These are phyloP conservation scores for Euphorbia pulcherrima DNA, from an alignment of 345 rosid genomes.

Conservation along the genomic window DNA sequence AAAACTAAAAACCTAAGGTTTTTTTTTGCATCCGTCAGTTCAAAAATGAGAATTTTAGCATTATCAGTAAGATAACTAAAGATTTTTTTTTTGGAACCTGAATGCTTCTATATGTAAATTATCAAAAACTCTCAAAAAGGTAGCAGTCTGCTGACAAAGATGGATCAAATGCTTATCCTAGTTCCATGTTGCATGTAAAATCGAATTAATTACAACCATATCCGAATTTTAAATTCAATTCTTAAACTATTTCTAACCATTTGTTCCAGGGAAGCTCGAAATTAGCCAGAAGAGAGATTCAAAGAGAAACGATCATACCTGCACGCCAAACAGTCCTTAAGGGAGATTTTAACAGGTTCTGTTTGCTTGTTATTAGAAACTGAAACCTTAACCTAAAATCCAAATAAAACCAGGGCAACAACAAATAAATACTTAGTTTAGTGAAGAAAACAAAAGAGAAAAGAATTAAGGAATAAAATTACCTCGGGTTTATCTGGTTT, in stretches of 20 bases:
- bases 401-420: not conserved
- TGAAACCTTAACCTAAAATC: constrained; percentile 43
- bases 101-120: not conserved
- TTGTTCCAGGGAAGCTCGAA: not conserved
- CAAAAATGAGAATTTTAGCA: not conserved
- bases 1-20: not conserved
- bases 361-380: constrained; percentile 35
- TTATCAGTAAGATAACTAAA: not conserved
- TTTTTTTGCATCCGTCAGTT: not conserved
- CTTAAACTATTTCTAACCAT: not conserved
- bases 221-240: not conserved
- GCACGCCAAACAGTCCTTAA: constrained; percentile 97
- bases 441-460: not conserved
- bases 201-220: not conserved
- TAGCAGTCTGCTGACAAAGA: not conserved
- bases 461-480: not conserved
- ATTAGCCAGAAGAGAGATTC: not conserved
- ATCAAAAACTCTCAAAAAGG: not conserved
- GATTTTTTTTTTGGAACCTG: not conserved
- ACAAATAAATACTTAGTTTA: not conserved
- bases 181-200: not conserved
- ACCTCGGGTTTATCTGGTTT: constrained; percentile 59
- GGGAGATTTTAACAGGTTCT: constrained; percentile 85
- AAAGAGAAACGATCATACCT: constrained; percentile 37
- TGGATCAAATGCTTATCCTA: not conserved